Evolutionary conservation across 768 basidiomycete species (phyloP).

Genomic region (Lentinula boryana): DNA sequence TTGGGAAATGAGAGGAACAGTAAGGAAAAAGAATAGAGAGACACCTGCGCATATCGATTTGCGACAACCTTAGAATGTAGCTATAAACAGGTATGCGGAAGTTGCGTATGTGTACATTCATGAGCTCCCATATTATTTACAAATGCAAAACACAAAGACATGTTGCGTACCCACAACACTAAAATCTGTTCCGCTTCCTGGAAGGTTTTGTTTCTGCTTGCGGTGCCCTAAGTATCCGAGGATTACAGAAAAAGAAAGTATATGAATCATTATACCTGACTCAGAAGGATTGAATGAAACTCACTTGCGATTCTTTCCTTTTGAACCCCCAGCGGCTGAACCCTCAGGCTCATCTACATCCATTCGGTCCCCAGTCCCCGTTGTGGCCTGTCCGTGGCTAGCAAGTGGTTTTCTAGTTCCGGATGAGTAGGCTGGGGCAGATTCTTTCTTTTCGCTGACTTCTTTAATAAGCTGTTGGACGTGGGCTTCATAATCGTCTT

Average conservation of each 20-base stretch:
- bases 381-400: conserved; percentile 24
- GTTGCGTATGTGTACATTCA: no score
- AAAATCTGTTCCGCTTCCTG: conserved; percentile 58
- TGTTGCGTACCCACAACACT: background rate
- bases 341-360: conserved; percentile 54
- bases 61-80: no score
- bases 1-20: no score
- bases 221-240: conserved; percentile 22
- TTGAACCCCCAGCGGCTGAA: conserved; percentile 24
- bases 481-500: conserved; percentile 48
- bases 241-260: background rate
- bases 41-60: no score
- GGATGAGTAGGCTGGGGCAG: conserved; percentile 15
- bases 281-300: conserved; percentile 16
- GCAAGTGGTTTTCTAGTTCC: conserved; percentile 12
- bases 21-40: no score
- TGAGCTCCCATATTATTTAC: no score
- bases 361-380: conserved; percentile 31
- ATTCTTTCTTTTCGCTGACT: conserved; percentile 59
- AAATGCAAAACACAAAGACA: no score
- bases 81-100: no score
- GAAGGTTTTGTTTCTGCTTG: conserved; percentile 41
- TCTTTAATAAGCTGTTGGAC: conserved; percentile 54
- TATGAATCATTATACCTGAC: background rate
- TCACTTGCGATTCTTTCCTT: conserved; percentile 59